Conservation (phyloP, 768 basidiomycete genomes). For the Tephrocybe sp. region DNA sequence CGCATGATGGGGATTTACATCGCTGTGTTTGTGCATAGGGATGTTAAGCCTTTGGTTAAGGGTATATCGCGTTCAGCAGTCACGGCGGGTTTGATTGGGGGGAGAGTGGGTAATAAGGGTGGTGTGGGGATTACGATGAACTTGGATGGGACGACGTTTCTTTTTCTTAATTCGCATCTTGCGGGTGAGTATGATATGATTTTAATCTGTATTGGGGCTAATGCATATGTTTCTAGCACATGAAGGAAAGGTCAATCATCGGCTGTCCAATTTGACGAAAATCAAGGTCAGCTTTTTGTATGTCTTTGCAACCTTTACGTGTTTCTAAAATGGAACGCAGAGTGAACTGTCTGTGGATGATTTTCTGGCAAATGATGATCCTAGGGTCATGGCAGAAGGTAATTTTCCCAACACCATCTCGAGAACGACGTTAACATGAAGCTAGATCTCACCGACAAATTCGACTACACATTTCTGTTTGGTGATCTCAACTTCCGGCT, state of each 20-base stretch:
- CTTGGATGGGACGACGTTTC: constrained; percentile 74
- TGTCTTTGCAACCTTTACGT: neutral
- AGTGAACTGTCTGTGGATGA: constrained; percentile 76
- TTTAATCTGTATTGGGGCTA: neutral
- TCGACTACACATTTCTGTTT: constrained; percentile 85
- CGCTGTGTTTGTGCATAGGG: constrained; percentile 71
- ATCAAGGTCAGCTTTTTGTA: constrained; percentile 69
- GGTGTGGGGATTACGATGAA: constrained; percentile 90
- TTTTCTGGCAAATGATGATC: constrained; percentile 65
- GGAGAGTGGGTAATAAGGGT: constrained; percentile 90
- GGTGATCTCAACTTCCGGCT: constrained; percentile 93
- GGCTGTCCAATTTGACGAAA: constrained; percentile 84
- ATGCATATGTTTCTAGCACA: constrained; percentile 47
- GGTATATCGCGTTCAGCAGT: constrained; percentile 83
- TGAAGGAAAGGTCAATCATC: constrained; percentile 69
- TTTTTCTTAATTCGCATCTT: constrained; percentile 91
- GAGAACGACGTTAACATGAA: neutral
- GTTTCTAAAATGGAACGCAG: constrained; percentile 30
- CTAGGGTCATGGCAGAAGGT: constrained; percentile 73
- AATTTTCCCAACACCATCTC: constrained; percentile 1
- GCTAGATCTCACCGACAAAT: constrained; percentile 79
- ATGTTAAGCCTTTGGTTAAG: constrained; percentile 59
- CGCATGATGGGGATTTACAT: constrained; percentile 89
- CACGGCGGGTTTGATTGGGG: constrained; percentile 86
- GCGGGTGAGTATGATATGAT: constrained; percentile 50